Percentiles rank a stretch among this genome's conserved stretches.
Conservation (phyloP, 257 asterid species). For the Vinca minor region DNA sequence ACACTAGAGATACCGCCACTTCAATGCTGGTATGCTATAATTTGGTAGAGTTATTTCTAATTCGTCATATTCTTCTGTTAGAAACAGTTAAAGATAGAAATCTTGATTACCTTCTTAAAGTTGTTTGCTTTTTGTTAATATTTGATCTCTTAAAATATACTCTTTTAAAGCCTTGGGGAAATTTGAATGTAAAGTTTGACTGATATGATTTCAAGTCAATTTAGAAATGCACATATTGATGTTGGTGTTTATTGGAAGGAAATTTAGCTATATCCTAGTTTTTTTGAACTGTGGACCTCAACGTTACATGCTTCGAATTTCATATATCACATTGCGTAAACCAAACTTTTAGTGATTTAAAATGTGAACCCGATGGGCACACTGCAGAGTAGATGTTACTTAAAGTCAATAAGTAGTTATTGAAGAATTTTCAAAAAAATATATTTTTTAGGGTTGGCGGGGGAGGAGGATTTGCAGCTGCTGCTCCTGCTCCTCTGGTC, state of each 20-base stretch:
- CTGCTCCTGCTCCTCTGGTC: neutral
- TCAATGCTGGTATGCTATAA: slow-evolving; percentile 62
- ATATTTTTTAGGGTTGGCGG: too few species aligned
- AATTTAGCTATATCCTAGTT: neutral
- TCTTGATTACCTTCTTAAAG: neutral
- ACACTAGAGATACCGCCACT: slow-evolving; percentile 61
- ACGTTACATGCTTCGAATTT: too few species aligned
- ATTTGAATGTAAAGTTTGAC: neutral
- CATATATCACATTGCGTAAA: neutral
- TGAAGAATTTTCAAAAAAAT: too few species aligned
- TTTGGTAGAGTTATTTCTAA: neutral
- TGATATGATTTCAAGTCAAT: neutral
- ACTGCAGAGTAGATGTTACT: neutral
- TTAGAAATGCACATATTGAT: neutral
- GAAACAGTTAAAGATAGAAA: neutral
- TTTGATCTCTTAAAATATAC: neutral
- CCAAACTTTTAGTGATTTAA: neutral
- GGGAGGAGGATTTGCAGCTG: too few species aligned
- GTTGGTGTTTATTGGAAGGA: neutral
- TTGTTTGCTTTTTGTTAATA: neutral
- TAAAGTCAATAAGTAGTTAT: neutral
- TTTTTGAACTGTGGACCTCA: neutral
- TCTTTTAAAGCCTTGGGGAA: neutral
- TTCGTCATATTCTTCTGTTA: neutral
- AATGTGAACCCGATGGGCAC: neutral